Evolutionary conservation across 495 filamentous ascomycete genomes (phyloP).

Genomic region (Penicillium silybi): DNA sequence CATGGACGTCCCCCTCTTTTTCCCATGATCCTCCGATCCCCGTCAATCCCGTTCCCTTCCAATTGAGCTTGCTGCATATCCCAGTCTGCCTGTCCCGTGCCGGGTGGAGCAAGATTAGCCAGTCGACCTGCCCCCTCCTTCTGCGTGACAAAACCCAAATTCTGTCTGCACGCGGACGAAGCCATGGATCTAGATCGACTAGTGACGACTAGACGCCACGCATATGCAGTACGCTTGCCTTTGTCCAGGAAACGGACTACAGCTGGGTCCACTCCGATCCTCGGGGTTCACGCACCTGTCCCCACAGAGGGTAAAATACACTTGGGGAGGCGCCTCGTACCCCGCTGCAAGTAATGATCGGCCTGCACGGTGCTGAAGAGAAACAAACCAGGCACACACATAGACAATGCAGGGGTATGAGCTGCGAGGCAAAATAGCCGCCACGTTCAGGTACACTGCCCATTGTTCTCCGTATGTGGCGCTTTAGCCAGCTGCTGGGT

Average conservation of each 20-base stretch:
- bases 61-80: not conserved
- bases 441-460: not conserved
- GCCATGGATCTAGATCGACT: constrained; percentile 6
- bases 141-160: not conserved
- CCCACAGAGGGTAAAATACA: not conserved
- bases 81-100: not conserved
- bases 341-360: constrained; percentile 20
- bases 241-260: constrained; percentile 4
- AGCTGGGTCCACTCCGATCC: constrained; percentile 8
- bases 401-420: not conserved
- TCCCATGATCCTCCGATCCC: not conserved
- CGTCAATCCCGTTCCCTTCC: not conserved
- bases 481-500: not conserved
- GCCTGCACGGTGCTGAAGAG: constrained; percentile 1
- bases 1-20: not conserved
- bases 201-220: constrained; percentile 15
- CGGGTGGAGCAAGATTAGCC: not conserved
- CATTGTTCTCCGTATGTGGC: not conserved
- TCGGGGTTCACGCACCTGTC: constrained; percentile 1
- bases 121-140: not conserved
- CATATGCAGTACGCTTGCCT: constrained; percentile 4
- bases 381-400: not conserved
- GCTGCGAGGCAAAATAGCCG: not conserved
- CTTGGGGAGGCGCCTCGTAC: not conserved
- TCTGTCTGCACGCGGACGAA: not conserved